phyloP scores from a whole-genome alignment of 2,329 filamentous ascomycete species.

The Neonectria magnoliae region DNA sequence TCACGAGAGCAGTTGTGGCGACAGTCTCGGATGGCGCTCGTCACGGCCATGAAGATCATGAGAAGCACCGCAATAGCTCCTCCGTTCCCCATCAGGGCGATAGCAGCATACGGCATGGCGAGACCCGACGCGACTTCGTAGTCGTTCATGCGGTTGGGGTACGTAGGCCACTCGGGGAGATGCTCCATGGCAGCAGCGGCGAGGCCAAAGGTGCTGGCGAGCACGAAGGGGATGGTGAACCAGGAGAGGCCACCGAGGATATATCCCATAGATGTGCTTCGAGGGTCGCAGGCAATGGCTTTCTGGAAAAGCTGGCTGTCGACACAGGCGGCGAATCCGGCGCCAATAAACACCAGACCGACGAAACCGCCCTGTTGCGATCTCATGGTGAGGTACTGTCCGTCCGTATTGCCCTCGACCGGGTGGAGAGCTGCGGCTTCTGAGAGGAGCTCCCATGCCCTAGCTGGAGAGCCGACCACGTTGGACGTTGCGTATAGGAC shows the following conservation, averaged over 20 bases:
- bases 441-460: conserved; percentile 17
- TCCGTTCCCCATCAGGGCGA: conserved; percentile 79
- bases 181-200: conserved; percentile 79
- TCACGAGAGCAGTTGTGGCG: conserved; percentile 14
- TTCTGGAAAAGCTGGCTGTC: conserved; percentile 55
- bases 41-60: conserved; percentile 78
- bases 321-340: conserved; percentile 15
- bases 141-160: conserved; percentile 72
- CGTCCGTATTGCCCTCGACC: conserved; percentile 13
- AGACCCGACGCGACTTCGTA: conserved; percentile 81
- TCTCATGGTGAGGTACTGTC: conserved; percentile 21
- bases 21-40: conserved; percentile 19
- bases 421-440: conserved; percentile 15
- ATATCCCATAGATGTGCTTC: conserved; percentile 86
- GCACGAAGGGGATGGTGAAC: conserved; percentile 89
- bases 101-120: conserved; percentile 82
- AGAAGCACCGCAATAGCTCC: conserved; percentile 80
- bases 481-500: conserved; percentile 20
- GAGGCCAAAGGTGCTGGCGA: conserved; percentile 85
- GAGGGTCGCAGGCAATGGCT: conserved; percentile 83
- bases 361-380: conserved; percentile 17
- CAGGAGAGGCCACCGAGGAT: conserved; percentile 83
- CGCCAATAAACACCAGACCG: conserved; percentile 19
- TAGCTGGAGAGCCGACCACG: conserved; percentile 10
- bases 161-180: conserved; percentile 76